Conservation (phyloP, 345 rosid species). For the Luvunga scandens region DNA sequence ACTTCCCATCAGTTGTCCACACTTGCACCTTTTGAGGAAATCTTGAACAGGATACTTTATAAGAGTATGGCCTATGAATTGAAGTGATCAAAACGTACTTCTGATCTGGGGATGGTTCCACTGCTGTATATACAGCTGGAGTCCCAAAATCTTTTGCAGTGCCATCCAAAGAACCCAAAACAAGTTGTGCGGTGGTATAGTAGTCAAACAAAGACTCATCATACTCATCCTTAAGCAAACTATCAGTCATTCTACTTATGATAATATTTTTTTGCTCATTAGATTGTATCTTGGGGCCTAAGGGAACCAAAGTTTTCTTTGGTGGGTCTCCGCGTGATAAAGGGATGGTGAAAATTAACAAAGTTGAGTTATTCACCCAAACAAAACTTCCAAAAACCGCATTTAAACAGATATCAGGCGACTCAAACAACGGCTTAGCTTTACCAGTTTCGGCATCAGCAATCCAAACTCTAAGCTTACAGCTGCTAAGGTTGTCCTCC, state of each 20-base stretch:
- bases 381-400: slow-evolving; percentile 85
- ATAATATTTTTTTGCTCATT: slow-evolving; percentile 65
- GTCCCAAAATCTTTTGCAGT: slow-evolving; percentile 59
- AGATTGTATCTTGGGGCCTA: slow-evolving; percentile 83
- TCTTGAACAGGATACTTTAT: slow-evolving; percentile 87
- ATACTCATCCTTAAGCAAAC: slow-evolving; percentile 87
- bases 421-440: slow-evolving; percentile 73
- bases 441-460: slow-evolving; percentile 77
- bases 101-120: slow-evolving; percentile 90
- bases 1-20: slow-evolving; percentile 76
- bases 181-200: slow-evolving; percentile 82
- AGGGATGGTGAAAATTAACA: slow-evolving; percentile 82
- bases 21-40: slow-evolving; percentile 90
- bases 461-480: slow-evolving; percentile 85
- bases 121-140: slow-evolving; percentile 85
- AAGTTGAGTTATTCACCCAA: slow-evolving; percentile 74
- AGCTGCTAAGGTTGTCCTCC: slow-evolving; percentile 40
- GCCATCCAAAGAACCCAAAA: slow-evolving; percentile 83
- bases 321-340: slow-evolving; percentile 73
- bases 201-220: slow-evolving; percentile 94
- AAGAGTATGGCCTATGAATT: slow-evolving; percentile 88
- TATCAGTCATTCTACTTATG: slow-evolving; percentile 89
- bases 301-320: slow-evolving; percentile 84
- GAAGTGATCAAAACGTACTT: slow-evolving; percentile 69
- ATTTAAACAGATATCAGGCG: slow-evolving; percentile 60